Conservation (phyloP, 2,329 filamentous ascomycete species). For the Phaeophleospora eucalypticola region DNA sequence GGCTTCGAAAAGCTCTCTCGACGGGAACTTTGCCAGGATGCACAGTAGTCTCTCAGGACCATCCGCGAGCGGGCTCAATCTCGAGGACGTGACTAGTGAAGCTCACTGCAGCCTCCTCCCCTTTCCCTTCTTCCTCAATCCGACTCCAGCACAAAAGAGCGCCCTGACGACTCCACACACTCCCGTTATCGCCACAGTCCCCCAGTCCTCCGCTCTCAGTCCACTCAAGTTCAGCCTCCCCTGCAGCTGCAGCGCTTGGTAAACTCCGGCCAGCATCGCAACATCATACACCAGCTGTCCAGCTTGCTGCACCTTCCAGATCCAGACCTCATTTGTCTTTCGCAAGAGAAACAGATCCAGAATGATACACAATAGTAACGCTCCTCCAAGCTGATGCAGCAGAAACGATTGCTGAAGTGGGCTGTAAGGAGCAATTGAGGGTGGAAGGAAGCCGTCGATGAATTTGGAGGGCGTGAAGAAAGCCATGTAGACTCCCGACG, state of each 20-base stretch:
- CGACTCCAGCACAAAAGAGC: slow-evolving; percentile 12
- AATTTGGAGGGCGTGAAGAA: slow-evolving; percentile 10
- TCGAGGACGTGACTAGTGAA: no score
- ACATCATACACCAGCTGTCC: slow-evolving; percentile 14
- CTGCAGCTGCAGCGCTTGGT: slow-evolving; percentile 9
- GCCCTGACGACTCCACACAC: slow-evolving; percentile 11
- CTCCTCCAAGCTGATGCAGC: slow-evolving; percentile 18
- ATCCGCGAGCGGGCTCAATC: no score
- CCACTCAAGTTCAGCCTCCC: slow-evolving; percentile 4
- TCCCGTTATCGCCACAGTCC: slow-evolving; percentile 8
- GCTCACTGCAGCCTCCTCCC: no score
- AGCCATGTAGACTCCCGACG: slow-evolving; percentile 15
- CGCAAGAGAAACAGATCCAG: slow-evolving; percentile 14
- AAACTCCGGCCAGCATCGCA: slow-evolving; percentile 12
- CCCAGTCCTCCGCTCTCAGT: slow-evolving; percentile 13
- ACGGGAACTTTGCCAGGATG: no score
- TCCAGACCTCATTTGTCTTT: slow-evolving; percentile 14
- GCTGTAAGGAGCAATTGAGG: slow-evolving; percentile 8
- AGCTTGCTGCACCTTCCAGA: slow-evolving; percentile 18
- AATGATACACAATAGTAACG: slow-evolving; percentile 11
- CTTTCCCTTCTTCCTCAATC: neutral
- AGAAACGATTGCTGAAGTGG: slow-evolving; percentile 10
- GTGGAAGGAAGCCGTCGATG: slow-evolving; percentile 11
- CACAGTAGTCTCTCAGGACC: no score
- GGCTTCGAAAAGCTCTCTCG: no score